Evolutionary conservation across 192 early-diverging fungal species (phyloP).

Genomic region (Coemansia sp.): DNA sequence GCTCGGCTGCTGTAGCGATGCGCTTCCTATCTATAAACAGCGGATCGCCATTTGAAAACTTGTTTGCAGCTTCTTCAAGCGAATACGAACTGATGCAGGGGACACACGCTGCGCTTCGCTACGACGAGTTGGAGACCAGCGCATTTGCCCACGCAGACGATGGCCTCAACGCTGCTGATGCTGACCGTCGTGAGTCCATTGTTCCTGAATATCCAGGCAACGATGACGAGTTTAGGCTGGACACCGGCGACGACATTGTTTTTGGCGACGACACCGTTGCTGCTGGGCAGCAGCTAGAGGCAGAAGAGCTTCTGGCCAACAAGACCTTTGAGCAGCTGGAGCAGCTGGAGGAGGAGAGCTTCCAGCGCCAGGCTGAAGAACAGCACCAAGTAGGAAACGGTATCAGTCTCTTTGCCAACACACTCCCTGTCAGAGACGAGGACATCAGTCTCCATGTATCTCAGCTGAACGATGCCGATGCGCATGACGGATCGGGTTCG

Average conservation of each 20-base stretch:
- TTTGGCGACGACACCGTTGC: constrained; percentile 28
- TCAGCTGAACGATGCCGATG: constrained; percentile 15
- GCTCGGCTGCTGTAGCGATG: constrained; percentile 41
- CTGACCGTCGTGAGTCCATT: constrained; percentile 8
- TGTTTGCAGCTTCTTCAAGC: constrained; percentile 21
- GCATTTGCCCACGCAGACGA: constrained; percentile 15
- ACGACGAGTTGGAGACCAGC: constrained; percentile 8
- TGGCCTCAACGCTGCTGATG: background rate
- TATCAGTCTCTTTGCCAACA: constrained; percentile 35
- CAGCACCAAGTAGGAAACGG: constrained; percentile 25
- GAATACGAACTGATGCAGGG: constrained; percentile 25
- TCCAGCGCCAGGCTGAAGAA: constrained; percentile 39
- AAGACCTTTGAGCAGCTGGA: constrained; percentile 55
- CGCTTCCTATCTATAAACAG: constrained; percentile 24
- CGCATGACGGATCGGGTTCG: background rate
- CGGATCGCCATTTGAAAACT: constrained; percentile 28
- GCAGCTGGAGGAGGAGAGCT: constrained; percentile 53
- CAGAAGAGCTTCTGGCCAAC: constrained; percentile 38
- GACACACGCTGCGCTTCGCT: constrained; percentile 9
- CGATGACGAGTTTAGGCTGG: constrained; percentile 32
- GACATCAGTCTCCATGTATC: constrained; percentile 16
- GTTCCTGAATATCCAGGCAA: constrained; percentile 32
- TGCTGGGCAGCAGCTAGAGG: constrained; percentile 28
- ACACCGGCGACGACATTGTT: constrained; percentile 42
- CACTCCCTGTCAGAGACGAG: constrained; percentile 31